Evolutionary conservation across 768 basidiomycete species (phyloP), one percentile per base, ranked within the genome.

Genomic region (Xerocomus brunneocitrinus): DNA sequence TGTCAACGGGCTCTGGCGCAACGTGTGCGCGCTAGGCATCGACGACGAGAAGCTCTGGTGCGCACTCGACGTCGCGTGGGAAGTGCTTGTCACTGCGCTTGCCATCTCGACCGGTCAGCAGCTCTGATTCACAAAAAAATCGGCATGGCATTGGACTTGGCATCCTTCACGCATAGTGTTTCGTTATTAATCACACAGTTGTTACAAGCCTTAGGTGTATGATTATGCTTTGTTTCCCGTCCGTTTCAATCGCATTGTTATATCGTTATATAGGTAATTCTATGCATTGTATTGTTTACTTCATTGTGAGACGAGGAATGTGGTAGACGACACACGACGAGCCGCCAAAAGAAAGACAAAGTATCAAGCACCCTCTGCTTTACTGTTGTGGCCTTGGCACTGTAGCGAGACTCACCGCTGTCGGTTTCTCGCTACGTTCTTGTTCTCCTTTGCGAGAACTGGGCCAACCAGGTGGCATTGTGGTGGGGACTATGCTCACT

Each of bases 1-100:
- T 6, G 62, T 78, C 42, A 73, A 77, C 53, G 79, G 78, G 13
- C 59, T 81, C 8, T 82, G 81, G 81, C 71, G 73, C 38, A 80
- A 81, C 58, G 75, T 64, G 4, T 75, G 74, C 54, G 73, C 73
- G 10, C 67, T 82, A 28, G 81, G 81, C 35, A 74, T 82, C 56
- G 72, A 71, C 58, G 81, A 82, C 57, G 58, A 61, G 41, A 64
- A 65, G 32, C 69, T 81, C 14, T 81, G 79, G 73, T 71, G 70
- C 30, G 69, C 73, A 19, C 67, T 81, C 36, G 78, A 82, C 50
- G 63, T 76, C 32, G 75, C 77, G 8, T 82, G 80, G 79, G 78
- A 74, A 47, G 62, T 71, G n/a, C 67, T 79, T 31, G 56, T 81
- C 55, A 59, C 47, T 3, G 75, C 79, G 16, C 67, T 82, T 44